Percentiles rank a stretch among this genome's conserved stretches.
Evolutionary conservation across 2,329 filamentous ascomycete genomes (phyloP).

Genomic region (Bisporella sp.): DNA sequence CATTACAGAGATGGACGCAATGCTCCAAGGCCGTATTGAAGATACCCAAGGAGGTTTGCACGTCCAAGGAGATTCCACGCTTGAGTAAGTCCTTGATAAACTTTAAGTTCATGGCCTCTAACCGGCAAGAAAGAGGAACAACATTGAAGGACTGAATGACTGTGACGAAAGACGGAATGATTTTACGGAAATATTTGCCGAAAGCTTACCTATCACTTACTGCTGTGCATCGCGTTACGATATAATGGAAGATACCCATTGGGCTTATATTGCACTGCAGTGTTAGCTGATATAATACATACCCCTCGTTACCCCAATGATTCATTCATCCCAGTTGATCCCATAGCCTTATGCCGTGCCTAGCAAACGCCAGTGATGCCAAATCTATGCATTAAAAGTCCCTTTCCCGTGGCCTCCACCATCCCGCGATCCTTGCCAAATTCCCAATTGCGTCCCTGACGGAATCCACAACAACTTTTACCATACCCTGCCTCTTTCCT

Average conservation of each 20-base stretch:
- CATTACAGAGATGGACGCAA: constrained; percentile 16
- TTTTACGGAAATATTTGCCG: background rate
- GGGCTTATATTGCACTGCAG: background rate
- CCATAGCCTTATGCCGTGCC: background rate
- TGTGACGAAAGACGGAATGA: no score
- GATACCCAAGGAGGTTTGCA: constrained; percentile 1
- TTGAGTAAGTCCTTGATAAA: no score
- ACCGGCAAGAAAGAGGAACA: no score
- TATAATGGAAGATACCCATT: background rate
- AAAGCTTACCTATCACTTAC: constrained; percentile 4
- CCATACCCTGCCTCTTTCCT: constrained; percentile 54
- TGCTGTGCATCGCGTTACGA: constrained; percentile 10
- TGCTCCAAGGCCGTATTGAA: constrained; percentile 19
- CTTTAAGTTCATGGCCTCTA: no score
- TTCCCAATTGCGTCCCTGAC: constrained; percentile 44
- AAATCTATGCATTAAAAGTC: constrained; percentile 17
- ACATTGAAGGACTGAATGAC: no score
- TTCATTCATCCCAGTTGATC: no score
- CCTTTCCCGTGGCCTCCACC: constrained; percentile 21
- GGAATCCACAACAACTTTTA: constrained; percentile 57
- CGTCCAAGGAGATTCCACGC: no score
- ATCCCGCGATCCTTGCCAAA: constrained; percentile 22
- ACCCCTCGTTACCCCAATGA: background rate
- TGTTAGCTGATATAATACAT: constrained; percentile 3
- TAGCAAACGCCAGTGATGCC: background rate